Base-by-base conservation (phyloP, 2,329 filamentous ascomycete species). In the Blastomyces silverae region DNA sequence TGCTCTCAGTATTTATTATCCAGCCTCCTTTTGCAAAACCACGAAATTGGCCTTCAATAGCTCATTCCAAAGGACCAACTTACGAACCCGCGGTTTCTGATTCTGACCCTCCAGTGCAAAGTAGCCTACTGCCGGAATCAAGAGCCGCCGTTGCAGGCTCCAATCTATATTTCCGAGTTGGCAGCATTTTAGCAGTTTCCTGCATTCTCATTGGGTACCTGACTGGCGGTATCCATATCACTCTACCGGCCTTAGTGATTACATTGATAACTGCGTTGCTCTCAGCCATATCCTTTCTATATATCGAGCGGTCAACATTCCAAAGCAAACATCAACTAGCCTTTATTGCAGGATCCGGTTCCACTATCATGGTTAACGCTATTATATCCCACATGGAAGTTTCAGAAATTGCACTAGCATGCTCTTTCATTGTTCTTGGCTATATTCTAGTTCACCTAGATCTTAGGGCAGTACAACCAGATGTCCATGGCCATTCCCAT, bases 1-100 rank as follows among this genome's bases (percentile, higher is more conserved):
- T 66, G 4, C 28, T 66, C 34, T 82, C 82, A 0, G 70, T 82
- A 5, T 75, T 83, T 46, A 70, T 79, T 11, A 68, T 83, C n/a
- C 80, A 80, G n/a, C 80, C 80, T 20, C 80, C 82, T 39, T 78
- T 84, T 46, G 7, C 15, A 22, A 31, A 62, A 55, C 8, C 31
- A 11, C 34, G 34, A 39, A 53, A 56, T 13, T 22, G 28, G 3
- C 13, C 50, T 42, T 61, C 44, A 4, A 37, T 50, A n/a, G 15
- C 13, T 4, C 59, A 52, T 44, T n/a, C 59, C 44, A 61, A 61
- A 20, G 37, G 44, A 1, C 4, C 34, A 57, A 28, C 58, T 20
- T 44, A 48, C 39, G 58, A 60, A 7, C 22, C 39, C 15, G 7
- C 55, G 10, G 55, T 22, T 3, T n/a, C 28, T 57, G 10, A 39